phyloP scores from a whole-genome alignment of 2,329 filamentous ascomycete species.

The Claviceps africana region DNA sequence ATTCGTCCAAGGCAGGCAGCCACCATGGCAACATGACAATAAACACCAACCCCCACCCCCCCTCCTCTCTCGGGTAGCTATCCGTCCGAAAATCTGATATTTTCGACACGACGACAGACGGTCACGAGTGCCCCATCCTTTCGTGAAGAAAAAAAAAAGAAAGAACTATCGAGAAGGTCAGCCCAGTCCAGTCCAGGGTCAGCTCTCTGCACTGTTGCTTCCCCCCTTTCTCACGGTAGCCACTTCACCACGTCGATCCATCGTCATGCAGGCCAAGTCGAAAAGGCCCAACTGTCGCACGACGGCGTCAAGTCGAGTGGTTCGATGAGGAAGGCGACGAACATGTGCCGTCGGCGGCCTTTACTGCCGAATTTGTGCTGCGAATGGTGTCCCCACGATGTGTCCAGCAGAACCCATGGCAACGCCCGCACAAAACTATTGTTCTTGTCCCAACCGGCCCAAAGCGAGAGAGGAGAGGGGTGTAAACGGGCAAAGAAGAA shows the following conservation, averaged over 20 bases:
- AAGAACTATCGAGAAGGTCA: neutral
- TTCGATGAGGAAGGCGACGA: too few relatives aligned
- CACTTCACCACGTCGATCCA: neutral
- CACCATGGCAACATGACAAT: neutral
- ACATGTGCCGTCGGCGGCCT: too few relatives aligned
- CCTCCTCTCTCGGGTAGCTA: neutral
- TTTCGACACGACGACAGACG: too few relatives aligned
- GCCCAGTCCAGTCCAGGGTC: neutral
- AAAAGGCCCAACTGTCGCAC: neutral
- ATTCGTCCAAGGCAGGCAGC: neutral
- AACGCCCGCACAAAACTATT: too few relatives aligned
- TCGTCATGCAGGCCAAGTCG: neutral
- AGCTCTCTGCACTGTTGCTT: neutral
- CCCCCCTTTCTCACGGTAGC: neutral
- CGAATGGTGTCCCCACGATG: too few relatives aligned
- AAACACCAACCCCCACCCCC: neutral
- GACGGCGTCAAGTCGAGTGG: too few relatives aligned
- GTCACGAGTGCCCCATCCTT: too few relatives aligned
- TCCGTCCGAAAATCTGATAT: neutral
- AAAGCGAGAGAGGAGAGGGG: too few relatives aligned
- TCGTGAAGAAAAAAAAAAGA: too few relatives aligned
- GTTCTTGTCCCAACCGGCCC: too few relatives aligned
- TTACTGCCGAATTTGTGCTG: too few relatives aligned
- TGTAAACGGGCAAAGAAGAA: neutral
- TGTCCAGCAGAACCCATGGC: too few relatives aligned